phyloP scores from a whole-genome alignment of 495 filamentous ascomycete genomes.

The Chaetomium fimeti region DNA sequence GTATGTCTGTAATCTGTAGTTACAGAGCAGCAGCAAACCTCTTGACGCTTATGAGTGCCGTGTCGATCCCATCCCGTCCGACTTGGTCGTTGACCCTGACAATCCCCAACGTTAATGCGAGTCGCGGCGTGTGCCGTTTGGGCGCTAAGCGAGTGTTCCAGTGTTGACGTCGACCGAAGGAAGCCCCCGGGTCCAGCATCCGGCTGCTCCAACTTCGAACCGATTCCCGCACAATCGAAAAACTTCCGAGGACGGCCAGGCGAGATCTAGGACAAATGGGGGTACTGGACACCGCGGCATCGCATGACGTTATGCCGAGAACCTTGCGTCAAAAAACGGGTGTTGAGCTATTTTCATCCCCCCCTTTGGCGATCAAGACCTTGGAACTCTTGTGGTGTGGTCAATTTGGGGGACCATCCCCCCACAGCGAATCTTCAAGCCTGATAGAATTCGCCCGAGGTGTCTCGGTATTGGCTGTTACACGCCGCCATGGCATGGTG shows the following conservation, averaged over 20 bases:
- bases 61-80: slow-evolving; percentile 10
- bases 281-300: background rate
- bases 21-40: background rate
- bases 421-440: background rate
- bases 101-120: background rate
- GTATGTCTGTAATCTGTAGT: background rate
- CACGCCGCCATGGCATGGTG: background rate
- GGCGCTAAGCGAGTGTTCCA: background rate
- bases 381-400: background rate
- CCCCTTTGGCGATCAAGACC: background rate
- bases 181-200: background rate
- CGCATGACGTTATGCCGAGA: background rate
- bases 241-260: background rate
- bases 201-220: background rate
- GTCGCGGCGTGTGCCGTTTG: background rate
- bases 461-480: slow-evolving; percentile 4
- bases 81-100: slow-evolving; percentile 11
- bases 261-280: background rate
- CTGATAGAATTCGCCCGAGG: background rate
- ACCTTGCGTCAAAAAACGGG: background rate
- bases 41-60: background rate
- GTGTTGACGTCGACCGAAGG: background rate
- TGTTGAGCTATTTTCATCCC: background rate
- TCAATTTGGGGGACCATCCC: no score
- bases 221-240: background rate